Evolutionary conservation across 352 stramenopile species (phyloP), one percentile per base, ranked within the genome.

Genomic region (Phytopythium oedochilum): DNA sequence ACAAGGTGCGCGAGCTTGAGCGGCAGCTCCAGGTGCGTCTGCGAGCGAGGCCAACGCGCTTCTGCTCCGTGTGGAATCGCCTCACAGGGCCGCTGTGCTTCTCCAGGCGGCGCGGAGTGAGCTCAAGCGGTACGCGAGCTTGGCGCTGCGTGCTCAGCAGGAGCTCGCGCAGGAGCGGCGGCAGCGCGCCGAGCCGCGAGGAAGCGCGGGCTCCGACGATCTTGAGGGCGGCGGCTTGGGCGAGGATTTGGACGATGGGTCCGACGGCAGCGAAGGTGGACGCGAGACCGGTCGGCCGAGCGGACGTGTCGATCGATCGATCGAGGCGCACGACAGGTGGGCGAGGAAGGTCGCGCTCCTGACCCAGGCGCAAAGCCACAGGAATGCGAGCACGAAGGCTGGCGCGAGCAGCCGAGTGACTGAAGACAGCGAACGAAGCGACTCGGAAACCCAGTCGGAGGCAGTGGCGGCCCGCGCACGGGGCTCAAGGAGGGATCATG

Each of bases 111-210:
- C 65, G 36, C 64, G 44, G 2, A 73, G 47, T 39, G 68, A 76
- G 20, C 61, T 64, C 53, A 76, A 76, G 53, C 55, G 61, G 39
- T 76, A 68, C 40, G 68, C 65, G 3, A 71, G 53, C 53, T 60
- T 61, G 9, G 65, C 61, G 11, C 53, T 76, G 14, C 61, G 56
- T 12, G 25, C 73, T 28, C 64, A 73, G 48, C 68, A 71, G 43
- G 61, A 76, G 35, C 51, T 76, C 44, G 54, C 46, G 49, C 61
- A 55, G 12, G 64, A 73, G 55, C 64, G 60, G 55, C 64, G 63
- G 43, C 65, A 54, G 23, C 66, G 62, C 34, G 17, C 20, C 14
- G 17, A 34, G 18, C 4, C 5, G 10, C 64, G n/a, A n/a, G n/a
- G n/a, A n/a, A n/a, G n/a, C n/a, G n/a, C n/a, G n/a, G n/a, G n/a